A percentile compares a stretch with the other conserved stretches of the same genome.
Conservation (phyloP, 2,329 filamentous ascomycete genomes). For the Penicillium sp. region DNA sequence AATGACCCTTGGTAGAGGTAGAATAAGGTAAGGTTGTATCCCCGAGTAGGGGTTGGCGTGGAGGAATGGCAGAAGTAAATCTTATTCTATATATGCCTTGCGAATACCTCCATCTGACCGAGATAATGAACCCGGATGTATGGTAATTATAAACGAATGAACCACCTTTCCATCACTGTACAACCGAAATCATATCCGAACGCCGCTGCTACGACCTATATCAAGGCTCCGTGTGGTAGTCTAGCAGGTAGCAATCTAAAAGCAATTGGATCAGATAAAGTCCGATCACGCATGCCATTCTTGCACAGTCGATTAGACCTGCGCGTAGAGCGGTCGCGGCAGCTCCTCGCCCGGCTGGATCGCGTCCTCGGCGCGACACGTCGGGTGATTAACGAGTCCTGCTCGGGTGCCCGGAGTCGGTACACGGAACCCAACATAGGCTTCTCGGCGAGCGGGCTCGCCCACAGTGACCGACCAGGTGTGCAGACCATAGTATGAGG, state of each 20-base stretch:
- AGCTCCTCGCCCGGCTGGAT: constrained; percentile 42
- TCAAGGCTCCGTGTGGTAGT: constrained; percentile 6
- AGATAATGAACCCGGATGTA: neutral
- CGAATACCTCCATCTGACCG: too few species aligned
- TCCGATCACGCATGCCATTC: neutral
- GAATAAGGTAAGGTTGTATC: too few species aligned
- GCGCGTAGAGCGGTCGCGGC: constrained; percentile 42
- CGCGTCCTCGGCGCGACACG: constrained; percentile 32
- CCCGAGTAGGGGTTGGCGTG: too few species aligned
- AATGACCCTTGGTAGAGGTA: too few species aligned
- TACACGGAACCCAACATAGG: constrained; percentile 73
- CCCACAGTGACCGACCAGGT: constrained; percentile 79
- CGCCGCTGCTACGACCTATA: neutral
- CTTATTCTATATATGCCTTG: neutral
- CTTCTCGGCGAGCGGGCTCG: constrained; percentile 72
- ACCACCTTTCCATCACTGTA: neutral
- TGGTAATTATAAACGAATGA: neutral
- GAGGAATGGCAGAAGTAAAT: constrained; percentile 1
- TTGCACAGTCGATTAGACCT: constrained; percentile 30
- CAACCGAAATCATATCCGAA: neutral
- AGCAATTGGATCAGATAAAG: neutral
- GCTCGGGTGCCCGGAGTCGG: constrained; percentile 32
- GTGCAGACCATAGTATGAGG: constrained; percentile 85
- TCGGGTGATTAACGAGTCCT: constrained; percentile 31
- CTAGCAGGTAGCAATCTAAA: too few species aligned